These are phyloP conservation scores for Daldinia eschscholtzii DNA, from an alignment of 2,329 filamentous ascomycete genomes.

Conservation along the genomic window DNA sequence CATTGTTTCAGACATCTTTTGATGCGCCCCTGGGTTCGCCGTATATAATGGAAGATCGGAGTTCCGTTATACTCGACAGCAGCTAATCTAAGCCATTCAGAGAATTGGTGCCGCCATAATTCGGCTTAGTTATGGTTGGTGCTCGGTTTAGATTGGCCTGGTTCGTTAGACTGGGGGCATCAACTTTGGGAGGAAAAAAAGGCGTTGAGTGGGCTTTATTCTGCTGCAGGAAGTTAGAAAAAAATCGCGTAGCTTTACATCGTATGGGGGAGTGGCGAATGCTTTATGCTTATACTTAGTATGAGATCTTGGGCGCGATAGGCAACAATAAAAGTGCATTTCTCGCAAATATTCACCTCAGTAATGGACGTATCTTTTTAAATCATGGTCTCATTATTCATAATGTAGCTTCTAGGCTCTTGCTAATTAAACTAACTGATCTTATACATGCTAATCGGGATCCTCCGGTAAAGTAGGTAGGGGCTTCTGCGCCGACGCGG, in stretches of 20 bases:
- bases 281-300: conserved; percentile 18
- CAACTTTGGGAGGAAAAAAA: conserved; percentile 11
- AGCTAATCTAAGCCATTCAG: conserved; percentile 11
- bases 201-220: neutral
- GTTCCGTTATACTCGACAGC: conserved; percentile 13
- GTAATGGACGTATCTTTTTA: neutral
- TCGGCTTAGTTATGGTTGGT: conserved; percentile 4
- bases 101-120: conserved; percentile 12
- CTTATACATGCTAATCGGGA: conserved; percentile 43
- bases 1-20: conserved; percentile 5
- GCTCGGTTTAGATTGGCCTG: conserved; percentile 20
- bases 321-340: conserved; percentile 5
- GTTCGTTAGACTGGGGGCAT: conserved; percentile 12
- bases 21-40: conserved; percentile 5
- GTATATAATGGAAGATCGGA: conserved; percentile 18
- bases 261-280: conserved; percentile 26
- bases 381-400: conserved; percentile 41
- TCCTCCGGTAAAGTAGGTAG: conserved; percentile 54
- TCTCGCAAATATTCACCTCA: conserved; percentile 1
- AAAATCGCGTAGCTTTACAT: conserved; percentile 36
- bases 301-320: conserved; percentile 15
- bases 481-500: conserved; percentile 48
- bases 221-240: conserved; percentile 7
- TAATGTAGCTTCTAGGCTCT: conserved; percentile 18
- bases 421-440: conserved; percentile 10